A percentile compares a stretch with the other conserved stretches of the same genome.
Evolutionary conservation across 1,284 basidiomycete genomes (phyloP).

Genomic region (Garcileccinum viscosum): DNA sequence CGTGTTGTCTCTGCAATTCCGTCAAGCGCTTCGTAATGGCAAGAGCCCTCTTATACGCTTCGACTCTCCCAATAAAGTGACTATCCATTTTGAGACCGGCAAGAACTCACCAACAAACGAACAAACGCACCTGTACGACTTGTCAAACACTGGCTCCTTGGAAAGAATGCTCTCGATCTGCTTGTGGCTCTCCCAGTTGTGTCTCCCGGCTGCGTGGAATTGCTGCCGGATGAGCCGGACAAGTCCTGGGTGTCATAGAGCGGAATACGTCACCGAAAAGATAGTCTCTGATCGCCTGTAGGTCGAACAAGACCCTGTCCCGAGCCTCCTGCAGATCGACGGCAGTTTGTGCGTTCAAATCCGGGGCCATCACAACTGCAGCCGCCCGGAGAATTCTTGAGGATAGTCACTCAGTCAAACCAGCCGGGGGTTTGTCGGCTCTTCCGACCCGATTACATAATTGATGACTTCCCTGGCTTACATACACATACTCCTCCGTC

Average conservation of each 20-base stretch:
- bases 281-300: slow-evolving; percentile 50
- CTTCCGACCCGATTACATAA: too few species aligned
- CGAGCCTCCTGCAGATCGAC: slow-evolving; percentile 59
- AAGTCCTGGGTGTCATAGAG: not conserved
- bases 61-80: slow-evolving; percentile 35
- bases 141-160: slow-evolving; percentile 69
- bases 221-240: slow-evolving; percentile 1
- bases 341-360: slow-evolving; percentile 52
- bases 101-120: not conserved
- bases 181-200: slow-evolving; percentile 55
- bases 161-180: slow-evolving; percentile 57
- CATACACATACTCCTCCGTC: too few species aligned
- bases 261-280: slow-evolving; percentile 51
- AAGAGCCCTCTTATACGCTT: slow-evolving; percentile 32
- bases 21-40: slow-evolving; percentile 59
- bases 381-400: too few species aligned
- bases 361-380: slow-evolving; percentile 28
- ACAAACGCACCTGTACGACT: slow-evolving; percentile 54
- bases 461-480: too few species aligned
- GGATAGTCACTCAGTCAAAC: not conserved
- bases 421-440: too few species aligned
- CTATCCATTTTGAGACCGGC: slow-evolving; percentile 8
- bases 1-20: slow-evolving; percentile 59
- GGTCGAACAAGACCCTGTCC: slow-evolving; percentile 45
- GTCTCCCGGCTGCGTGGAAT: slow-evolving; percentile 48